Base-by-base conservation (phyloP, 2,329 filamentous ascomycete species). In the Botryosphaeria dothidea region DNA sequence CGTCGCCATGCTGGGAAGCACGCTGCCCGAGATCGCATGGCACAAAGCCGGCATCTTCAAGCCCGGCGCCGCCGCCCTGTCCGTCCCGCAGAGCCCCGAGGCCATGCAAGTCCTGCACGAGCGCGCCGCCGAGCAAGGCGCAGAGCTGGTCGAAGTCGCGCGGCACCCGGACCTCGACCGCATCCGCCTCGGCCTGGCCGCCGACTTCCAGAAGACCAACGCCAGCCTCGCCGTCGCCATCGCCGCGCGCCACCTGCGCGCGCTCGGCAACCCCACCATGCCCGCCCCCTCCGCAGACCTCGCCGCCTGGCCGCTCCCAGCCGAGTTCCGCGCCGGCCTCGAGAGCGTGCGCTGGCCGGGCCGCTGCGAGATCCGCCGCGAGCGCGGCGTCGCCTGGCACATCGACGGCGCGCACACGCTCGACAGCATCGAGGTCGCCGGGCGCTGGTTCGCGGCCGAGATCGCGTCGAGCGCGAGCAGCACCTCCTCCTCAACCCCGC, bases 1-100 rank as follows among this genome's bases (percentile, higher is more conserved):
- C 76, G 88, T 90, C 0, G 87, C 85, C 4, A 88, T 96, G 84
- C 82, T 97, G 38, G 93, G 93, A 11, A 83, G 85, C 41, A 93
- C 92, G 0, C 85, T 94, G 58, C 88, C 91, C 65, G 83, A 92
- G 72, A 97, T 97, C 68, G 89, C 93, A 3, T 97, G 93, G 93
- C 92, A 97, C 75, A 97, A 97, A 77, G 90, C 89, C 6, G 93
- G 93, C 0, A 91, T 97, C 49, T 90, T 96, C 75, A 97, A 96
- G 76, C 60, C 77, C 0, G 86, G 85, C 0, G 84, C 84, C 4
- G 83, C 84, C 25, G 87, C 85, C 1, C 91, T 91, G 67, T 89
- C 89, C 0, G 85, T 85, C 2, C 81, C 82, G 0, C 88, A 91
- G 68, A 78, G 81, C 34, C 77, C 81, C 3, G 77, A 77, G 21